Conservation (phyloP, 306 rosid genomes). For the Trifolium pratense region DNA sequence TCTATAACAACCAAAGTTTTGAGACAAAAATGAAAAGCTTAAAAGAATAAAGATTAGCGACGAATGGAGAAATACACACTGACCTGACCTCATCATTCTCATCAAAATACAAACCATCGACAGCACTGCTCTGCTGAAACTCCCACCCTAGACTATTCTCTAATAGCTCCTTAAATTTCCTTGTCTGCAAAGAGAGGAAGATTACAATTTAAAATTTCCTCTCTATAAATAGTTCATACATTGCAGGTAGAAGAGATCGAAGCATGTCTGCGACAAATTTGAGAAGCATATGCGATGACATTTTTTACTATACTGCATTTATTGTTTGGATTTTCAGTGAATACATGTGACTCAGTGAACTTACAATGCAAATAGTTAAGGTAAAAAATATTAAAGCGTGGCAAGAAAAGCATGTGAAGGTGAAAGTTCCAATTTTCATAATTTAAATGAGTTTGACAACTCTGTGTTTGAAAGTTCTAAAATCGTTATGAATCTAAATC, state of each 20-base stretch:
- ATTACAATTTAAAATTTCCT: neutral
- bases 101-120: conserved; percentile 71
- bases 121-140: conserved; percentile 58
- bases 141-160: conserved; percentile 80
- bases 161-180: conserved; percentile 75
- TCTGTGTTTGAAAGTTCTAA: neutral
- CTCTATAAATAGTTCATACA: neutral
- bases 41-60: neutral
- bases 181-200: conserved; percentile 54
- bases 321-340: no score
- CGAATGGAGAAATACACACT: conserved; percentile 17
- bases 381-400: conserved; percentile 28
- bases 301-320: no score
- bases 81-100: conserved; percentile 86
- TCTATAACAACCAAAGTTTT: neutral
- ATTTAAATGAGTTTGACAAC: conserved; percentile 19
- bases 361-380: neutral
- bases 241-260: conserved; percentile 27
- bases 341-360: no score
- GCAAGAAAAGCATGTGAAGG: neutral
- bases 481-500: neutral
- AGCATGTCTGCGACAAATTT: conserved; percentile 15
- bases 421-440: conserved; percentile 16
- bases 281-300: no score
- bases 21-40: neutral